These are phyloP conservation scores for Hypoxylon intermedium DNA, from an alignment of 495 filamentous ascomycete genomes.

Conservation along the genomic window DNA sequence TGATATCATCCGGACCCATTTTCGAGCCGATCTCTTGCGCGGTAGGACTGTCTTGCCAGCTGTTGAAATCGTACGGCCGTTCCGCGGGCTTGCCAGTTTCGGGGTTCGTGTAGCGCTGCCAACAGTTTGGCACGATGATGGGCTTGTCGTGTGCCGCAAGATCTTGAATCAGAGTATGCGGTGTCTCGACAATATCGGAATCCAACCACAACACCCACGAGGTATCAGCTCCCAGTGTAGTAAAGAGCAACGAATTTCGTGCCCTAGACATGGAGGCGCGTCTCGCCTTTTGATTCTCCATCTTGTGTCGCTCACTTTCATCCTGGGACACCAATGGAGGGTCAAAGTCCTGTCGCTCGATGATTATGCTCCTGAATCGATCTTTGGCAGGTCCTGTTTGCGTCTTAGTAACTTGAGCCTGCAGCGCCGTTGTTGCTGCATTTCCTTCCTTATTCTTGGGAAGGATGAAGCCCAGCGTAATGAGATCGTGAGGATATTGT, in stretches of 20 bases:
- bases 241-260: conserved; percentile 92
- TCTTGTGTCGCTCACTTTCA: conserved; percentile 88
- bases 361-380: conserved; percentile 89
- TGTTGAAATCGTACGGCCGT: conserved; percentile 95
- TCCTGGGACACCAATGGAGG: conserved; percentile 78
- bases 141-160: conserved; percentile 85
- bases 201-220: conserved; percentile 98
- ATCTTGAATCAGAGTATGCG: conserved; percentile 86
- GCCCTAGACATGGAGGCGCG: conserved; percentile 91
- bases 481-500: conserved; percentile 88
- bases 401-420: conserved; percentile 82
- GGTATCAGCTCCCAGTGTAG: conserved; percentile 91
- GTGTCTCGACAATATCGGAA: conserved; percentile 89
- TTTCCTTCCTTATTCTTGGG: conserved; percentile 91
- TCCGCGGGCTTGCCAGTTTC: conserved; percentile 72
- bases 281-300: conserved; percentile 83
- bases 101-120: conserved; percentile 81
- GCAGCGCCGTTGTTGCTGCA: conserved; percentile 76
- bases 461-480: conserved; percentile 95
- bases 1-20: conserved; percentile 88
- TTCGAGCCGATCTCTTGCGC: conserved; percentile 75
- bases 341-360: conserved; percentile 94
- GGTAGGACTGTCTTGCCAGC: conserved; percentile 85
- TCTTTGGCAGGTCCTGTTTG: conserved; percentile 79
- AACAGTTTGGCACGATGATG: conserved; percentile 94